Evolutionary conservation across 495 filamentous ascomycete species (phyloP).

Genomic region (Tuber magnatum): DNA sequence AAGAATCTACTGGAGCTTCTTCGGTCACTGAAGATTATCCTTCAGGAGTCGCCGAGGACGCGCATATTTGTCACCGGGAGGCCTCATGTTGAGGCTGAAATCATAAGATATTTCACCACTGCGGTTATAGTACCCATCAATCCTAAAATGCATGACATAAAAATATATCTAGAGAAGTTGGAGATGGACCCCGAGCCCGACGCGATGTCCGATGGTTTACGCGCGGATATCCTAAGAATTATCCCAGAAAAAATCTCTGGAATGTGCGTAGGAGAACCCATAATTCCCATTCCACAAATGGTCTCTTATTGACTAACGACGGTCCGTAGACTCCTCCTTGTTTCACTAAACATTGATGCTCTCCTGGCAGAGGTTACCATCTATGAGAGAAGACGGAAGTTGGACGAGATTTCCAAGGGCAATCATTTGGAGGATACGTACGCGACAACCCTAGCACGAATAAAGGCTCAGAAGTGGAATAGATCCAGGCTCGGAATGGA

Average conservation of each 20-base stretch:
- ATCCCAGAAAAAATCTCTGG: neutral
- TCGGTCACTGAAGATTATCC: neutral
- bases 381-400: neutral
- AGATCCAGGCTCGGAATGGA: neutral
- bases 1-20: neutral
- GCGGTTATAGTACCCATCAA: neutral
- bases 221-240: neutral
- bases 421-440: neutral
- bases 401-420: neutral
- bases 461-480: neutral
- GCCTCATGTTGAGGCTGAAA: neutral
- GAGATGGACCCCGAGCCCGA: neutral
- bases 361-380: neutral
- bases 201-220: neutral
- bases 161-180: neutral
- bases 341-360: neutral
- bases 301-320: neutral
- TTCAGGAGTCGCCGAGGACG: neutral
- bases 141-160: neutral
- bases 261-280: neutral
- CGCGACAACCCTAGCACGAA: neutral
- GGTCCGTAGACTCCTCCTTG: neutral
- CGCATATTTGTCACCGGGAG: neutral
- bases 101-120: neutral
- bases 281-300: neutral